These are phyloP conservation scores for Halophytophthora polymorphica DNA, from an alignment of 352 stramenopile species.

Conservation along the genomic window DNA sequence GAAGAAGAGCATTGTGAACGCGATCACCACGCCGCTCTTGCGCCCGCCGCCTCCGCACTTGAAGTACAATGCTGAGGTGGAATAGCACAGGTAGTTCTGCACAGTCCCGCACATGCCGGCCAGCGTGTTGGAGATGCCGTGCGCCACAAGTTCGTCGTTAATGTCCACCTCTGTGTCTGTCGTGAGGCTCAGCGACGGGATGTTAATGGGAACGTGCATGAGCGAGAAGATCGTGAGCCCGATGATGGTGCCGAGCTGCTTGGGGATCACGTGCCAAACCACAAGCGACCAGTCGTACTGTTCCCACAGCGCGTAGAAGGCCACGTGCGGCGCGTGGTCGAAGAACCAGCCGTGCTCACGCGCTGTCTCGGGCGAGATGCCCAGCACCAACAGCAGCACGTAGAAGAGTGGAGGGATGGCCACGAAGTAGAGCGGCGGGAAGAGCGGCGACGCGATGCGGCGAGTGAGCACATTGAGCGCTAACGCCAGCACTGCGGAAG, in stretches of 20 bases:
- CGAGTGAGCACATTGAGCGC: conserved; percentile 53
- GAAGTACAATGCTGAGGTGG: conserved; percentile 81
- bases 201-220: conserved; percentile 96
- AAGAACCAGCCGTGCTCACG: conserved; percentile 77
- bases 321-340: conserved; percentile 53
- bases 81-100: conserved; percentile 92
- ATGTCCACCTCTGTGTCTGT: conserved; percentile 89
- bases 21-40: conserved; percentile 62
- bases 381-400: conserved; percentile 43
- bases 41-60: conserved; percentile 83
- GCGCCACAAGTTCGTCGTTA: conserved; percentile 90
- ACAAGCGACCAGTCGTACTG: conserved; percentile 69
- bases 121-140: conserved; percentile 90
- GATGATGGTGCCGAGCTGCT: conserved; percentile 76
- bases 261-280: conserved; percentile 68
- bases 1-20: conserved; percentile 72
- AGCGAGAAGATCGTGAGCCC: conserved; percentile 91
- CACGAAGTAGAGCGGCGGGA: conserved; percentile 78
- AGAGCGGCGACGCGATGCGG: conserved; percentile 56
- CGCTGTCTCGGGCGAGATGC: conserved; percentile 54
- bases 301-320: conserved; percentile 75
- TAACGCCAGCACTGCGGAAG: conserved; percentile 48
- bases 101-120: conserved; percentile 83
- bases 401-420: conserved; percentile 81
- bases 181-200: conserved; percentile 86